Percentiles rank a stretch among this genome's conserved stretches.
Conservation (phyloP, 2,329 filamentous ascomycete genomes). For the Monosporascus sp. region DNA sequence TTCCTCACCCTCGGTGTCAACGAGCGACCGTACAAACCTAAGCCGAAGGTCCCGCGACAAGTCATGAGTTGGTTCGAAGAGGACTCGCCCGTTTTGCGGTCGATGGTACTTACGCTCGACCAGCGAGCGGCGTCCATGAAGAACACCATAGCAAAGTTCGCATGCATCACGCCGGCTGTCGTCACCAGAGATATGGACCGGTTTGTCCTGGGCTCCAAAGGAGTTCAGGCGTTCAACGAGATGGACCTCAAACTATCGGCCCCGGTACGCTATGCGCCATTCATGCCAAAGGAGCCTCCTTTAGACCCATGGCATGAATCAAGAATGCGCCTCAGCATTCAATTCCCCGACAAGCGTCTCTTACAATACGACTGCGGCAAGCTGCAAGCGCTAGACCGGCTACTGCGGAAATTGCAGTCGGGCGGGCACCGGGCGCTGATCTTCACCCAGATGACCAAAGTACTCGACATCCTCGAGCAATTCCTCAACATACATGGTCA, state of each 20-base stretch:
- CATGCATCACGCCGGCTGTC: conserved; percentile 85
- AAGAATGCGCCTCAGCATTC: conserved; percentile 86
- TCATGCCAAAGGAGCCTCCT: conserved; percentile 49
- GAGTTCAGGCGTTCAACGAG: conserved; percentile 52
- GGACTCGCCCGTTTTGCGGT: conserved; percentile 56
- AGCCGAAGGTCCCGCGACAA: conserved; percentile 54
- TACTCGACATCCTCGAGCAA: conserved; percentile 92
- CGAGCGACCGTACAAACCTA: conserved; percentile 52
- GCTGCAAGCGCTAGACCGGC: conserved; percentile 78
- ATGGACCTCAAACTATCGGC: conserved; percentile 52
- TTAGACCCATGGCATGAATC: conserved; percentile 88
- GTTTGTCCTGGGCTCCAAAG: conserved; percentile 58
- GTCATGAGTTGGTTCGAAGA: conserved; percentile 72
- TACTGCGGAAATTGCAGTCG: conserved; percentile 80
- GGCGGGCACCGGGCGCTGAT: conserved; percentile 92
- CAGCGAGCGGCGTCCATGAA: conserved; percentile 69
- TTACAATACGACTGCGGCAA: conserved; percentile 98
- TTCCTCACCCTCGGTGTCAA: conserved; percentile 61
- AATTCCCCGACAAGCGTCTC: conserved; percentile 94
- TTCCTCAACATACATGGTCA: conserved; percentile 98
- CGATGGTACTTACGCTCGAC: conserved; percentile 68
- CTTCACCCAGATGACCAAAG: conserved; percentile 99
- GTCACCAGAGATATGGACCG: conserved; percentile 72
- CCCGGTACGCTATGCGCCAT: conserved; percentile 50
- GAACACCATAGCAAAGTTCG: conserved; percentile 76